Conservation (phyloP, 164 flowering plant species). For the Vitis rupestris region DNA sequence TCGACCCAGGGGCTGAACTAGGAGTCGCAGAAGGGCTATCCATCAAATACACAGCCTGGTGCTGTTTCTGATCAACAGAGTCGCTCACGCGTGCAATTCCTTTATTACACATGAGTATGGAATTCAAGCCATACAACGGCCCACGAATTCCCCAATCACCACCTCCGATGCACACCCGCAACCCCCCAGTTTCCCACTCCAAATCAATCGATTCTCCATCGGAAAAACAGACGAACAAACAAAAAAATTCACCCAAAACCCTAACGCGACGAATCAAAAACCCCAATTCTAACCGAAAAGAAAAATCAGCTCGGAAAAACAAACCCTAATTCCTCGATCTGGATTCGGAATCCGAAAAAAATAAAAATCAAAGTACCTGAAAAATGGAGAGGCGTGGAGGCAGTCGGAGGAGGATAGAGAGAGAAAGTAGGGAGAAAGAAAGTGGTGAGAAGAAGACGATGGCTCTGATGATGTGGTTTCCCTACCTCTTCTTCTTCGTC, state of each 20-base stretch:
- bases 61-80: constrained; percentile 21
- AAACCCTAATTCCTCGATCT: constrained; percentile 4
- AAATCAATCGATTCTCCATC: constrained; percentile 13
- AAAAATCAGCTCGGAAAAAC: neutral
- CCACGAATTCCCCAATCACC: neutral
- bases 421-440: constrained; percentile 4
- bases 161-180: neutral
- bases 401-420: neutral
- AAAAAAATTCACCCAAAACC: neutral
- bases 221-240: neutral
- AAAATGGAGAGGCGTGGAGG: neutral
- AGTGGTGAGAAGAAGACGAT: neutral
- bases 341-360: neutral
- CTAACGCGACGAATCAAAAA: neutral
- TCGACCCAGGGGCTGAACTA: constrained; percentile 20
- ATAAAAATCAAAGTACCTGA: neutral
- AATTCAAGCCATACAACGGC: constrained; percentile 13
- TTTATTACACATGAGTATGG: constrained; percentile 43
- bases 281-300: too few relatives aligned
- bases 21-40: constrained; percentile 37
- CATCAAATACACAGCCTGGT: constrained; percentile 33
- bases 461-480: too few relatives aligned
- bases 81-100: constrained; percentile 20
- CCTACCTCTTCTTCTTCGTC: too few relatives aligned
- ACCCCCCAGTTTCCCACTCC: neutral